phyloP scores from a whole-genome alignment of 108 stramenopile genomes.

The Cyclotella sp. region DNA sequence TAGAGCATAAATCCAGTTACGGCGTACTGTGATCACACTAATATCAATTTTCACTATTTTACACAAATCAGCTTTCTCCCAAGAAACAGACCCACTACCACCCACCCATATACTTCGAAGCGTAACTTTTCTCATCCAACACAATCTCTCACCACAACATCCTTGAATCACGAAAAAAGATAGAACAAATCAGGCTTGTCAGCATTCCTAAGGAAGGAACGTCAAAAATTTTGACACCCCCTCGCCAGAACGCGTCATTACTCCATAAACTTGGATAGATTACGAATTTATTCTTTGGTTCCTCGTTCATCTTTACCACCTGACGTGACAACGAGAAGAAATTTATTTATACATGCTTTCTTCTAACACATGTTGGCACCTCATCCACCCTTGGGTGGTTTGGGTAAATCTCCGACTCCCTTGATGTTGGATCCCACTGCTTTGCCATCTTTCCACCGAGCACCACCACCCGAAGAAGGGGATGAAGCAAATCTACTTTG shows the following conservation, averaged over 20 bases:
- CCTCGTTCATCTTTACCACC: not conserved
- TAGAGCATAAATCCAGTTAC: no score
- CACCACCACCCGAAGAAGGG: conserved; percentile 10
- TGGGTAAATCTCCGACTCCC: conserved; percentile 53
- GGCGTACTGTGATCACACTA: no score
- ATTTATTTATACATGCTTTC: conserved; percentile 44
- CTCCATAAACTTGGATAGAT: conserved; percentile 19
- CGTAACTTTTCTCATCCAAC: no score
- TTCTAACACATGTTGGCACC: conserved; percentile 54
- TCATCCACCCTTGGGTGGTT: conserved; percentile 50
- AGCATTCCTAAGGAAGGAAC: conserved; percentile 25
- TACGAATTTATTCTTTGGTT: not conserved
- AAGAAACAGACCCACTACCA: no score
- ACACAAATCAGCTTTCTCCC: no score
- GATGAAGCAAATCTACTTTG: conserved; percentile 27
- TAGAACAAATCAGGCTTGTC: not conserved
- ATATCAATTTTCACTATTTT: no score
- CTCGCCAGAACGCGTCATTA: conserved; percentile 33
- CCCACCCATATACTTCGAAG: no score
- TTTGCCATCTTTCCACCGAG: conserved; percentile 53
- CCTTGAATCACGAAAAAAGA: not conserved
- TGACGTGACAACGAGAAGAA: conserved; percentile 13
- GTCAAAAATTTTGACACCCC: not conserved
- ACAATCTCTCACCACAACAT: not conserved
- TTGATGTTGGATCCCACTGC: conserved; percentile 49